Base-by-base conservation (phyloP, 2,329 filamentous ascomycete species). In the Ustulina deusta region DNA sequence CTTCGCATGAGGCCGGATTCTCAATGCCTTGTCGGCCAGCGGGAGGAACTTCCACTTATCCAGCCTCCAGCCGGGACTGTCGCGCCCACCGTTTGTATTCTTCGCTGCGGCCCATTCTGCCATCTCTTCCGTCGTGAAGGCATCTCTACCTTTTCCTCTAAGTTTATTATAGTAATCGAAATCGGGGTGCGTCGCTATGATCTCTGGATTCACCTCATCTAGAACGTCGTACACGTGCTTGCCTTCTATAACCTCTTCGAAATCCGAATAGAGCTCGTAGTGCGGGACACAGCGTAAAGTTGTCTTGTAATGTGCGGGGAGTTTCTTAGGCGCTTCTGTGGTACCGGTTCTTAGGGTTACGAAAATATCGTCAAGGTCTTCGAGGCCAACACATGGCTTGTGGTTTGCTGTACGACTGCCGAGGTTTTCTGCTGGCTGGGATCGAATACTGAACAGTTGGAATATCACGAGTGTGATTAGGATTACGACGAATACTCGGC, bases 11-110 rank as follows among this genome's bases (percentile, higher is more conserved):
- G 83, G 83, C 42, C 77, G 72, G 58, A 79, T 73, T n/a, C 58
- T 67, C 46, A 75, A 65, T 6, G 85, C 81, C 71, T 84, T 82
- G 71, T 86, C 83, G 2, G 85, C 82, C 79, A 87, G 83, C 6
- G 85, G 85, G 22, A 88, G 76, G 69, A 86, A 85, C 74, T 87
- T 88, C 85, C 85, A 88, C 71, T 87, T 87, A 70, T 88, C 86
- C 42, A 88, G 78, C 63, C 80, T 83, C 85, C 82, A 81, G 63
- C 81, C 81, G 10, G 83, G 77, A 68, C 83, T 84, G 74, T 85
- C 84, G 10, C 75, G 75, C 2, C 77, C 75, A 6, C 68, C 59
- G 22, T 69, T 72, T 20, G 76, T 76, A 57, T 78, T 76, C 65
- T 73, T 75, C 1, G 74, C 75, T 11, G 70, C 36, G 10, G 73